These are phyloP conservation scores for Cotoneaster glaucophyllus DNA, from an alignment of 306 rosid species.

Conservation along the genomic window DNA sequence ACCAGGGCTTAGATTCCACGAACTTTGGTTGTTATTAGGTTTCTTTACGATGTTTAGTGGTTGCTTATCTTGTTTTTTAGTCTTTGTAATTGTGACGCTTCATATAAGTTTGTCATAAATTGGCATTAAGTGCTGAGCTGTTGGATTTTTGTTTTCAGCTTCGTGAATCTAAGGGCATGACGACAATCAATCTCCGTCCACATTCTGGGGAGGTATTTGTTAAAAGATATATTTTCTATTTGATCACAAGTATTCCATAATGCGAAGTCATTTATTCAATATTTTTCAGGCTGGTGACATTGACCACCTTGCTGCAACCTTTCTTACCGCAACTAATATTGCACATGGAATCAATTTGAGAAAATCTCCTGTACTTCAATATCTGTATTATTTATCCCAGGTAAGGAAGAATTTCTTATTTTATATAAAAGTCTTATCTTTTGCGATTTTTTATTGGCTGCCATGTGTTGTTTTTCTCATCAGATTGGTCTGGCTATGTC, in stretches of 20 bases:
- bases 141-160: conserved; percentile 54
- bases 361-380: conserved; percentile 91
- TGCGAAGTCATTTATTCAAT: conserved; percentile 15
- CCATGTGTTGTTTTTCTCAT: background rate
- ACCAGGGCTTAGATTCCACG: background rate
- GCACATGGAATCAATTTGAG: conserved; percentile 98
- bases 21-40: background rate
- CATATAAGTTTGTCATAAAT: conserved; percentile 1
- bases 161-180: conserved; percentile 96
- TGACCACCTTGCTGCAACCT: conserved; percentile 97
- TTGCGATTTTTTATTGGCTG: conserved; percentile 11
- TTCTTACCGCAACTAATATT: conserved; percentile 73
- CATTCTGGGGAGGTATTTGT: conserved; percentile 90
- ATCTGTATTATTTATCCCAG: conserved; percentile 86
- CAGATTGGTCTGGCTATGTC: conserved; percentile 99
- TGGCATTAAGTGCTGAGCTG: conserved; percentile 12
- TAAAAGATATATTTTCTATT: conserved; percentile 6
- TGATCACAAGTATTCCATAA: background rate
- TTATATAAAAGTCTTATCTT: conserved; percentile 4
- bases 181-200: conserved; percentile 94
- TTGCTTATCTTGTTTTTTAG: background rate
- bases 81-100: background rate
- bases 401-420: conserved; percentile 22
- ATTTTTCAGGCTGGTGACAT: conserved; percentile 85
- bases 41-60: background rate